phyloP scores from a whole-genome alignment of 352 stramenopile species.

The Aphanomyces euteiches region DNA sequence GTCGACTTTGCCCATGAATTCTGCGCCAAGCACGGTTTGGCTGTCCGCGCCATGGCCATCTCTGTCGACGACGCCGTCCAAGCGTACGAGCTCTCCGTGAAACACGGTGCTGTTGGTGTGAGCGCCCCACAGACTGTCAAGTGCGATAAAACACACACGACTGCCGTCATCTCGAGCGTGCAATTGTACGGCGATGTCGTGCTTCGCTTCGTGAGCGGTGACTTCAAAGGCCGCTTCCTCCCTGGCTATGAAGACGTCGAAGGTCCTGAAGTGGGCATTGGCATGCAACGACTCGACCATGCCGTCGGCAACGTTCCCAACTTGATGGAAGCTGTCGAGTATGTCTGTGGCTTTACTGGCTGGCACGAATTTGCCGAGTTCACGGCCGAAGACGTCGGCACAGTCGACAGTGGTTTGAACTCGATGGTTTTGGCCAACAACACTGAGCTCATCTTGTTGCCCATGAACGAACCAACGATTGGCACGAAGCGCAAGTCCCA shows the following conservation, averaged over 20 bases:
- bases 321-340: slow-evolving; percentile 73
- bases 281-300: slow-evolving; percentile 83
- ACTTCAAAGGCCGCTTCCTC: slow-evolving; percentile 67
- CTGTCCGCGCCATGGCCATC: slow-evolving; percentile 79
- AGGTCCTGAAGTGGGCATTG: slow-evolving; percentile 53
- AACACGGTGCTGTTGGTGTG: slow-evolving; percentile 61
- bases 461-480: slow-evolving; percentile 94
- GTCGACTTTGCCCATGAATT: slow-evolving; percentile 63
- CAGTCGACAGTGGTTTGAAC: slow-evolving; percentile 92
- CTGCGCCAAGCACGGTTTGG: slow-evolving; percentile 71
- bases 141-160: slow-evolving; percentile 54
- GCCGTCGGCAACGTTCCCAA: slow-evolving; percentile 88
- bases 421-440: slow-evolving; percentile 92
- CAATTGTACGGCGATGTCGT: slow-evolving; percentile 86
- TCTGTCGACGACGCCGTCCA: slow-evolving; percentile 63
- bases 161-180: slow-evolving; percentile 68
- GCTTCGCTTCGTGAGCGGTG: slow-evolving; percentile 76
- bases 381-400: slow-evolving; percentile 91
- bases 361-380: slow-evolving; percentile 95
- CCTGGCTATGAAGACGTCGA: slow-evolving; percentile 59
- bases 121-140: slow-evolving; percentile 51
- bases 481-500: slow-evolving; percentile 90
- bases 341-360: slow-evolving; percentile 71
- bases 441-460: slow-evolving; percentile 91
- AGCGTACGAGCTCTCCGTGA: slow-evolving; percentile 74